Conservation (phyloP, 1,284 basidiomycete genomes). For the Fomitopsis schrenkii region DNA sequence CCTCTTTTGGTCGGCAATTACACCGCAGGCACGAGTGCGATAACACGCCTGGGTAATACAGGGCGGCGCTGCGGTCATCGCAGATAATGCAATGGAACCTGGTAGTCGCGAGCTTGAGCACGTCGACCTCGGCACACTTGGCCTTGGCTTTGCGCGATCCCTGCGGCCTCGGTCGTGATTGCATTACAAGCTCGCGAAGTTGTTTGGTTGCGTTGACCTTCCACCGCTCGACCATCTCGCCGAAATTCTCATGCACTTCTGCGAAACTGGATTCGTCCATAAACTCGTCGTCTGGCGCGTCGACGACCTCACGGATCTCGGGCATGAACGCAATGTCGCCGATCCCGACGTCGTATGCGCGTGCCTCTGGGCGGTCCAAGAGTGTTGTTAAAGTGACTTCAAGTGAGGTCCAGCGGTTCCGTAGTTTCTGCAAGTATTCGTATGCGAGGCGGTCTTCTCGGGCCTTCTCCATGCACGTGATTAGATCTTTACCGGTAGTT, state of each 20-base stretch:
- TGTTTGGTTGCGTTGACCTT: neutral
- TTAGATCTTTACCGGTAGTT: neutral
- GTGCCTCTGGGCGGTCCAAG: neutral
- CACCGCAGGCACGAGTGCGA: neutral
- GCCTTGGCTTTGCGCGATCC: neutral
- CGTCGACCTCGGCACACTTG: neutral
- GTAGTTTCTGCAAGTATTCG: neutral
- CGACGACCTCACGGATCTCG: neutral
- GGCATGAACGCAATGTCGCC: neutral
- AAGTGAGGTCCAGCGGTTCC: neutral
- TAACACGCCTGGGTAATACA: neutral
- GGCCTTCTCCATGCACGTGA: neutral
- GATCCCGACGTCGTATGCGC: neutral
- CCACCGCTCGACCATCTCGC: neutral
- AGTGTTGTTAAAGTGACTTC: neutral
- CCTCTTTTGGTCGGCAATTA: too few relatives aligned
- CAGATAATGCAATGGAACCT: neutral
- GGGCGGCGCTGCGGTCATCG: neutral
- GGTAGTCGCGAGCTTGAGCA: neutral
- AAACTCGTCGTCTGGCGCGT: neutral
- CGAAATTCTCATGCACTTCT: neutral
- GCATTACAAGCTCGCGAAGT: neutral
- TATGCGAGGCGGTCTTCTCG: neutral
- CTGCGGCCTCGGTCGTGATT: too few relatives aligned
- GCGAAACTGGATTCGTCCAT: neutral